Evolutionary conservation across 768 basidiomycete species (phyloP), one percentile per base, ranked within the genome.

Genomic region (Boletellus emodensis): DNA sequence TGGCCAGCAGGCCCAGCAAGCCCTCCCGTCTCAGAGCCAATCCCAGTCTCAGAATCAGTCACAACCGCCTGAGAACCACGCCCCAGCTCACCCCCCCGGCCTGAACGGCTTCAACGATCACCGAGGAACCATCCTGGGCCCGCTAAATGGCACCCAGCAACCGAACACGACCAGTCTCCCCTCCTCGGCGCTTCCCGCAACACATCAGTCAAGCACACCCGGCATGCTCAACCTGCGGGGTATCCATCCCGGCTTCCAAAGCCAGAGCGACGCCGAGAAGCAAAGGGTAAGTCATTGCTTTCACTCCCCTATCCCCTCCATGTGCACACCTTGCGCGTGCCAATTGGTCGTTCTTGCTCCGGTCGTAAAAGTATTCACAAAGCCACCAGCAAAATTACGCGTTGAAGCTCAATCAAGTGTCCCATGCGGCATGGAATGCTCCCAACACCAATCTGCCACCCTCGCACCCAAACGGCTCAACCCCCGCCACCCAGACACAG

Each of bases 61-160:
- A 24, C 62, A 65, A n/a, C 60, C 62, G 12, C 49, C 70, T 11
- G 72, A 73, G 20, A 62, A 57, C 2, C 67, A 64, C 48, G 62
- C 64, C 8, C 63, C 58, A 20, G 56, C 72, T 32, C 87, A 83
- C 66, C 87, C 86, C n/a, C 87, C 87, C 24, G 87, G 87, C n/a
- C 65, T 90, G 43, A 87, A 88, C 61, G 84, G 84, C 26, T 85
- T 85, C 60, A 63, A 46, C 32, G 72, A 68, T 43, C 79, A 82
- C 63, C 79, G 83, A 47, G 75, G 81, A 60, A 81, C 57, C 52
- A 65, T 83, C 20, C 60, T 85, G n/a, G 82, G 83, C 49, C 72
- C 76, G 28, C 61, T 84, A 15, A 65, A 66, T 2, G 65, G 63
- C 17, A 22, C 53, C 9, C 65, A 65, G 39, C 64, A 65, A 47